Conservation (phyloP, 1,139 yeast species). For the Spathaspora jeffriesii region DNA sequence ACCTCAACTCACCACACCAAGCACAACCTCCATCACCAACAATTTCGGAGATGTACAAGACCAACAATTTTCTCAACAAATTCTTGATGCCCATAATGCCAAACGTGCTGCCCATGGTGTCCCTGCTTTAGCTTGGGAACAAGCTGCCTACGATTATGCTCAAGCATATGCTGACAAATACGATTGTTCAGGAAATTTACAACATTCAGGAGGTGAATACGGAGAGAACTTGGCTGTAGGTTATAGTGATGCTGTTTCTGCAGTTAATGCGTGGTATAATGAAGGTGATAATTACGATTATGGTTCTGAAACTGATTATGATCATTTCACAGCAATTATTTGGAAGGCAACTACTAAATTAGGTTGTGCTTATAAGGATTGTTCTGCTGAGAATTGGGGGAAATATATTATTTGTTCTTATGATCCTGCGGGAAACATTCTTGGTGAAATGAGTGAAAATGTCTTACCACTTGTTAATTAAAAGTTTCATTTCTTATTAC, state of each 20-base stretch:
- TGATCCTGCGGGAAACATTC: conserved; percentile 5
- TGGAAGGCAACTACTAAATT: conserved; percentile 72
- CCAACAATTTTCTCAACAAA: conserved; percentile 26
- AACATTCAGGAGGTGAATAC: conserved; percentile 78
- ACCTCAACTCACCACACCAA: not conserved
- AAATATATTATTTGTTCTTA: conserved; percentile 21
- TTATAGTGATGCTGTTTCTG: conserved; percentile 42
- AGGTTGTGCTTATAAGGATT: conserved; percentile 72
- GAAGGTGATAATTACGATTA: conserved; percentile 64
- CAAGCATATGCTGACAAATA: conserved; percentile 67
- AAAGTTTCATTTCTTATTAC: not conserved
- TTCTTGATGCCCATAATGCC: conserved; percentile 63
- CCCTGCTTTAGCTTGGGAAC: conserved; percentile 62
- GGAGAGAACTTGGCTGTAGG: conserved; percentile 94
- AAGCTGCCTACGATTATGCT: conserved; percentile 64
- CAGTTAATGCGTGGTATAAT: conserved; percentile 83
- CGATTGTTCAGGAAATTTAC: conserved; percentile 63
- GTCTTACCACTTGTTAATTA: conserved; percentile 33
- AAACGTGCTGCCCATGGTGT: conserved; percentile 71
- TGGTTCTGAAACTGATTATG: conserved; percentile 25
- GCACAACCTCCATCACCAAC: not conserved
- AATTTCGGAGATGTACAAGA: conserved; percentile 13
- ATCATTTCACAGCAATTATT: conserved; percentile 87
- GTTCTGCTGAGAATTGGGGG: conserved; percentile 20
- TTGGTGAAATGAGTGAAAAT: conserved; percentile 49